phyloP scores from a whole-genome alignment of 306 rosid species.

The Biancaea sappan region DNA sequence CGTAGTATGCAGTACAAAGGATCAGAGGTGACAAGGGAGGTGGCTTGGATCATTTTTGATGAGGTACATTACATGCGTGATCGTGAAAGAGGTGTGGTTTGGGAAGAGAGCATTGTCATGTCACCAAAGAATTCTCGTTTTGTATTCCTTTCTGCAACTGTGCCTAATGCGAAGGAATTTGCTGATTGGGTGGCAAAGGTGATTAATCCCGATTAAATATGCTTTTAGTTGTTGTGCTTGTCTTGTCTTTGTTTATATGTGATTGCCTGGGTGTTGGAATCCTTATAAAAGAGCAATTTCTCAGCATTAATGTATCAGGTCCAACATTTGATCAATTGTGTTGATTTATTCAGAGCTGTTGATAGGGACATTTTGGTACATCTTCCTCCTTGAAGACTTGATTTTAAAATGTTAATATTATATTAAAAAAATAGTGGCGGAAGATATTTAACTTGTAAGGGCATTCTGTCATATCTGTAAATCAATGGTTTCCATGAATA shows the following conservation, averaged over 20 bases:
- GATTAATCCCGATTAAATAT: conserved; percentile 8
- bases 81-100: conserved; percentile 93
- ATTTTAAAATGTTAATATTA: no score
- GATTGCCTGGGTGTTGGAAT: not conserved
- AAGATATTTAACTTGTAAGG: no score
- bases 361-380: not conserved
- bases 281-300: not conserved
- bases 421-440: no score
- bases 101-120: conserved; percentile 99
- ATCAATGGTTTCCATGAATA: no score
- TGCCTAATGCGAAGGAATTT: conserved; percentile 94
- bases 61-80: conserved; percentile 99
- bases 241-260: not conserved
- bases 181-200: conserved; percentile 99
- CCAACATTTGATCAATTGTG: not conserved
- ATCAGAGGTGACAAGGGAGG: conserved; percentile 85
- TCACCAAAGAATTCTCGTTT: conserved; percentile 89
- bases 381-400: not conserved
- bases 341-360: not conserved
- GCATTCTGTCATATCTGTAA: no score
- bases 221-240: not conserved
- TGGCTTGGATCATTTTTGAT: conserved; percentile 93
- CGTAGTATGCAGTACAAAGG: conserved; percentile 99
- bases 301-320: not conserved
- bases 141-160: conserved; percentile 93